These are phyloP conservation scores for Colletotrichum zoysiae DNA, from an alignment of 2,329 filamentous ascomycete species.

Conservation along the genomic window DNA sequence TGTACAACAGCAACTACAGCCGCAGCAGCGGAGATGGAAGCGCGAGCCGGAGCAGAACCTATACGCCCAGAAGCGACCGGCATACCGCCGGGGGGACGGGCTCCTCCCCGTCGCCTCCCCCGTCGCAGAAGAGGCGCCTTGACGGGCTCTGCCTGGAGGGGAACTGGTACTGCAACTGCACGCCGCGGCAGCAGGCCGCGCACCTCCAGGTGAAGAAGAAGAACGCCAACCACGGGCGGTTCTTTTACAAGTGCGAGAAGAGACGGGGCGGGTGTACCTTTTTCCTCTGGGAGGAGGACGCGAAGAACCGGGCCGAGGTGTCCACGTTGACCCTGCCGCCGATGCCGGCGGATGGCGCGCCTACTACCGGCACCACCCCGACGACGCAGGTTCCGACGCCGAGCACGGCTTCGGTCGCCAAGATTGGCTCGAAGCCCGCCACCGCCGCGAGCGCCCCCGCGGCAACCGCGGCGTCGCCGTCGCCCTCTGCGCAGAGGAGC, in stretches of 20 bases:
- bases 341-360: conserved; percentile 18
- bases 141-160: conserved; percentile 51
- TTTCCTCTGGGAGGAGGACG: conserved; percentile 60
- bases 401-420: conserved; percentile 9
- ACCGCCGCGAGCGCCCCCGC: conserved; percentile 45
- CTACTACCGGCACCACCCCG: background rate
- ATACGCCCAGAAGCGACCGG: background rate
- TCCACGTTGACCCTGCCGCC: conserved; percentile 32
- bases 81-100: background rate
- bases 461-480: conserved; percentile 44
- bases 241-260: conserved; percentile 58
- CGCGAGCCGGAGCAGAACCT: background rate
- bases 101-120: conserved; percentile 21
- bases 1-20: conserved; percentile 17
- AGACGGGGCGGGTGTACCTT: conserved; percentile 54
- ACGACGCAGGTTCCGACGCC: conserved; percentile 41
- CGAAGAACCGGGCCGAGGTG: conserved; percentile 43
- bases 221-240: conserved; percentile 55
- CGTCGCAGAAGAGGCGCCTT: conserved; percentile 49
- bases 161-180: conserved; percentile 58
- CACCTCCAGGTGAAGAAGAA: conserved; percentile 55
- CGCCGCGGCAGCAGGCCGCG: conserved; percentile 54
- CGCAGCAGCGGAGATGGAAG: background rate
- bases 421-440: background rate
- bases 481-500: conserved; percentile 35